Conservation (phyloP, 768 basidiomycete genomes). For the Suillus fuscotomentosus region DNA sequence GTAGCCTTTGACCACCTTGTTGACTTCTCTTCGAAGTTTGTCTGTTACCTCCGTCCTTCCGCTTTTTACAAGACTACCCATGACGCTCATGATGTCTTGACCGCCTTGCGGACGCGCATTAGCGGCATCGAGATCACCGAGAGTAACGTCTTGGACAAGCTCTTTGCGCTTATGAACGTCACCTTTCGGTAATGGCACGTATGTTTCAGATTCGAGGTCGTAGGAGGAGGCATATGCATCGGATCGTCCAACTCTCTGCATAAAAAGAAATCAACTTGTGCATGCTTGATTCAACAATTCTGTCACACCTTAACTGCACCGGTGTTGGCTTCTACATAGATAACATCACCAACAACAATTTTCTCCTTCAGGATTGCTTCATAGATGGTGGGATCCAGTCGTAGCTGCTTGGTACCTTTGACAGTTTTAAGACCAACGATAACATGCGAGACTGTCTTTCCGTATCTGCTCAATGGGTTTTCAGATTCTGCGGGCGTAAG, state of each 20-base stretch:
- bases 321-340: constrained; percentile 91
- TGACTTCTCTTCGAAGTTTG: constrained; percentile 91
- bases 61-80: constrained; percentile 89
- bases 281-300: neutral
- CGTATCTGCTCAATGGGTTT: constrained; percentile 96
- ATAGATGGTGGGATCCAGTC: constrained; percentile 93
- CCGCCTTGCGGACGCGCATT: constrained; percentile 96
- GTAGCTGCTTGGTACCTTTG: constrained; percentile 89
- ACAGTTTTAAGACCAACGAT: constrained; percentile 94
- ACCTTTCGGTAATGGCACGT: constrained; percentile 95
- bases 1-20: constrained; percentile 96
- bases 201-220: constrained; percentile 97
- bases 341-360: constrained; percentile 93
- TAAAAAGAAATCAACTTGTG: neutral
- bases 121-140: constrained; percentile 94
- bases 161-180: constrained; percentile 97
- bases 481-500: constrained; percentile 95
- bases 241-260: constrained; percentile 89
- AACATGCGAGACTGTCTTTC: constrained; percentile 98
- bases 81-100: constrained; percentile 98
- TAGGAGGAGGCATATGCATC: constrained; percentile 98
- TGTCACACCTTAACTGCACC: constrained; percentile 88
- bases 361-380: constrained; percentile 98
- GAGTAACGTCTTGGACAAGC: constrained; percentile 90
- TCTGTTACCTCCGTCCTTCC: constrained; percentile 96